phyloP scores from a whole-genome alignment of 1,284 basidiomycete species.

The Cutaneotrichosporon mucoides region DNA sequence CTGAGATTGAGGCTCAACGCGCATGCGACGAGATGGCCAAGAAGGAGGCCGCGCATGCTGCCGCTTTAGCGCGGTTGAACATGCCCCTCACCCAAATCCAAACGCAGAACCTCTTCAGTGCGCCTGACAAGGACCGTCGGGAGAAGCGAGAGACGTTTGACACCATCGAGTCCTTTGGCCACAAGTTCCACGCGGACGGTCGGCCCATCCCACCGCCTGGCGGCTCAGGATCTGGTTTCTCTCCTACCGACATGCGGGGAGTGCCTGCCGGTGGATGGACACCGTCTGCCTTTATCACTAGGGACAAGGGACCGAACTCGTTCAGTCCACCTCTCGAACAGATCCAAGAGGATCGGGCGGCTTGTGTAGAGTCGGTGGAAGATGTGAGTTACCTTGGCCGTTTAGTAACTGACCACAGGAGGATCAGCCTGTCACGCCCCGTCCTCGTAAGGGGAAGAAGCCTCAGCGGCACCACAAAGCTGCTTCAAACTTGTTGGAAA shows the following conservation, averaged over 20 bases:
- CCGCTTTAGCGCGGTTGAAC: background rate
- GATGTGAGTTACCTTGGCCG: too few relatives aligned
- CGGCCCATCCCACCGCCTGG: conserved; percentile 20
- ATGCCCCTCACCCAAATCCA: background rate
- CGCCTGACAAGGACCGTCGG: background rate
- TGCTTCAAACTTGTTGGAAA: background rate
- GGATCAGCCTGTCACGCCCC: too few relatives aligned
- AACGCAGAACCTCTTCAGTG: too few relatives aligned
- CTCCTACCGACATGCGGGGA: background rate
- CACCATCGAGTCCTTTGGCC: conserved; percentile 39
- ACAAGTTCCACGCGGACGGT: conserved; percentile 36
- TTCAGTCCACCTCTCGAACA: background rate
- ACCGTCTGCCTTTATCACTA: background rate
- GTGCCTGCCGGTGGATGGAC: background rate
- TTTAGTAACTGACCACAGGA: too few relatives aligned
- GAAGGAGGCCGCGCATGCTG: background rate
- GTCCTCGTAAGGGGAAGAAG: too few relatives aligned
- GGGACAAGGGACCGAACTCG: background rate
- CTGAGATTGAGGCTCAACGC: too few relatives aligned
- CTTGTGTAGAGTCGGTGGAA: conserved; percentile 9
- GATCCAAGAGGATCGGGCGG: conserved; percentile 6
- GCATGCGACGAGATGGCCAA: background rate
- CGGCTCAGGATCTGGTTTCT: too few relatives aligned
- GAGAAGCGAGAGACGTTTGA: conserved; percentile 5
- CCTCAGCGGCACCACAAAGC: too few relatives aligned